Percentiles rank a stretch among this genome's conserved stretches.
These are phyloP conservation scores for Guyanaporus albipodus DNA, from an alignment of 768 basidiomycete genomes.

Conservation along the genomic window DNA sequence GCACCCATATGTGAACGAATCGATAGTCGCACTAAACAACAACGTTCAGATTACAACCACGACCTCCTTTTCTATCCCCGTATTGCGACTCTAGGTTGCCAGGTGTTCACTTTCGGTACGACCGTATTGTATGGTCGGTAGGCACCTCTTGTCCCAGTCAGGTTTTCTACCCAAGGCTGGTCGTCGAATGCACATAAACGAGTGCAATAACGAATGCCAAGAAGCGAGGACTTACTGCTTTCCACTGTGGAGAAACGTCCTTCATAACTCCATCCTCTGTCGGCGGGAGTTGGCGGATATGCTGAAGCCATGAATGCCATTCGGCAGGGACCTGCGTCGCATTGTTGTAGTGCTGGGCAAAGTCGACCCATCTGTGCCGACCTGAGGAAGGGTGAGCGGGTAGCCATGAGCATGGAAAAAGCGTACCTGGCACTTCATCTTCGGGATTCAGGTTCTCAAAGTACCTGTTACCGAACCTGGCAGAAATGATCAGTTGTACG, in stretches of 20 bases:
- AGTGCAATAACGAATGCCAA: not conserved
- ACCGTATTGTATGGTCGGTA: conserved; percentile 88
- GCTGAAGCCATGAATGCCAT: conserved; percentile 95
- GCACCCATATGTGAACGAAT: not conserved
- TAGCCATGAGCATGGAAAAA: not conserved
- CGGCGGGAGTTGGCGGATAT: conserved; percentile 84
- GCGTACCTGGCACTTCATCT: conserved; percentile 84
- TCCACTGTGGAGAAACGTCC: conserved; percentile 71
- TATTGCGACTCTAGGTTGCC: conserved; percentile 69
- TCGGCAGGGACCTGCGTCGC: conserved; percentile 93
- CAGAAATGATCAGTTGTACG: conserved; percentile 5
- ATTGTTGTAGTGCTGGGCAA: conserved; percentile 84
- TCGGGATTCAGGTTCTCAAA: conserved; percentile 86
- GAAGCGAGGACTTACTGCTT: conserved; percentile 56
- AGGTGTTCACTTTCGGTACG: conserved; percentile 74
- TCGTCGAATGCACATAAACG: not conserved
- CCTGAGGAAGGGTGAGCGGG: conserved; percentile 35
- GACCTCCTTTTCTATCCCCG: conserved; percentile 34
- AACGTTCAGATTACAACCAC: conserved; percentile 1
- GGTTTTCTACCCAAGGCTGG: conserved; percentile 81
- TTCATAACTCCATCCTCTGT: conserved; percentile 69
- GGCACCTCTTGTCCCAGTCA: conserved; percentile 91
- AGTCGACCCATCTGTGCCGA: conserved; percentile 97
- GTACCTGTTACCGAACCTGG: conserved; percentile 92
- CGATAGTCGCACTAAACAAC: not conserved